These are phyloP conservation scores for Penicillium sp. DNA, from an alignment of 2,329 filamentous ascomycete genomes.

Conservation along the genomic window DNA sequence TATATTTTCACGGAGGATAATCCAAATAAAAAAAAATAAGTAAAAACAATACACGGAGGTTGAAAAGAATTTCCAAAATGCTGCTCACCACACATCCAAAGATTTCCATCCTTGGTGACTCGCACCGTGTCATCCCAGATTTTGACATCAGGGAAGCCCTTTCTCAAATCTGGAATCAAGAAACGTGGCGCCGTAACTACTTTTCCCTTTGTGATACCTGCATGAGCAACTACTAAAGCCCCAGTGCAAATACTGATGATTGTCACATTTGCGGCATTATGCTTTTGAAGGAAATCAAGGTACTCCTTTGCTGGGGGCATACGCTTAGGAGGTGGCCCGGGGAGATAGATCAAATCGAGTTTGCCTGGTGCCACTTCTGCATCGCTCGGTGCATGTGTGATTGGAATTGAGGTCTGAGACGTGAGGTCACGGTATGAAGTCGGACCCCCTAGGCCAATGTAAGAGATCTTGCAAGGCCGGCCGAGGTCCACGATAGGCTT, in stretches of 20 bases:
- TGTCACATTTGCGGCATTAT: constrained; percentile 28
- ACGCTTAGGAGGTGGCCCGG: constrained; percentile 36
- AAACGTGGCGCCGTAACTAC: constrained; percentile 24
- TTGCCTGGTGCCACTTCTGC: constrained; percentile 34
- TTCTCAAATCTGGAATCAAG: constrained; percentile 21
- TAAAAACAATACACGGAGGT: neutral
- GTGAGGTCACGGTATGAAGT: constrained; percentile 21
- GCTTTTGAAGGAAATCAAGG: constrained; percentile 33
- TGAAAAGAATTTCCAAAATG: neutral
- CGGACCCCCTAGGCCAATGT: constrained; percentile 27
- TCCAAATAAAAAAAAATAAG: no score
- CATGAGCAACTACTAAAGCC: constrained; percentile 20
- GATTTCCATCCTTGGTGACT: constrained; percentile 23
- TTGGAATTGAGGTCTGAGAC: constrained; percentile 27
- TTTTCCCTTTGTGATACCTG: constrained; percentile 23
- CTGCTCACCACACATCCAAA: constrained; percentile 25
- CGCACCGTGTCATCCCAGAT: constrained; percentile 22
- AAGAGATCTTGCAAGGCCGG: constrained; percentile 29
- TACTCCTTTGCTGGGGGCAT: constrained; percentile 28
- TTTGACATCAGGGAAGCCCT: constrained; percentile 24
- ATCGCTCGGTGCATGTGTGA: constrained; percentile 31
- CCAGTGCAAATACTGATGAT: constrained; percentile 31
- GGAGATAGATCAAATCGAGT: constrained; percentile 39
- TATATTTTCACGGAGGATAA: neutral
- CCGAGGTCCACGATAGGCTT: constrained; percentile 27